Evolutionary conservation across 805 yeast genomes (phyloP).

Genomic region (Wickerhamomyces sydowiorum): DNA sequence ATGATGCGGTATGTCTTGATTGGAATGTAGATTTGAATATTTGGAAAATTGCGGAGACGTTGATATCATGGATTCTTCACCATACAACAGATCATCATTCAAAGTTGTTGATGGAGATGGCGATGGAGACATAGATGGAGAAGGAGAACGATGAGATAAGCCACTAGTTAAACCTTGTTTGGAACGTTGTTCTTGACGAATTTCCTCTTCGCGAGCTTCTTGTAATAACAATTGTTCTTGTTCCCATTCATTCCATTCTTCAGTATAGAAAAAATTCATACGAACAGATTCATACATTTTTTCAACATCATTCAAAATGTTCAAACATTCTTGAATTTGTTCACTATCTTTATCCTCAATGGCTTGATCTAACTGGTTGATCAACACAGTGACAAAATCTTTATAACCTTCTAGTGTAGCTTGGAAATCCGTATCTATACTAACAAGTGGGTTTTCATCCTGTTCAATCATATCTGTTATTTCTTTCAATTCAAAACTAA

Average conservation of each 20-base stretch:
- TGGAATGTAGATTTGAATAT: background rate
- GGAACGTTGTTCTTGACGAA: too few relatives aligned
- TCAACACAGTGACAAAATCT: constrained; percentile 49
- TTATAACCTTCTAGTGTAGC: constrained; percentile 46
- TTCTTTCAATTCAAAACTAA: constrained; percentile 55
- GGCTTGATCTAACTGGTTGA: constrained; percentile 52
- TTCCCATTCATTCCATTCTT: constrained; percentile 18
- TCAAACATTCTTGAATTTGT: constrained; percentile 60
- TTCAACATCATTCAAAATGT: constrained; percentile 64
- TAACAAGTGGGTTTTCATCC: constrained; percentile 14
- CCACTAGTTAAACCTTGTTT: too few relatives aligned
- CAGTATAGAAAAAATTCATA: constrained; percentile 27
- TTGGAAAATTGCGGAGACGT: background rate
- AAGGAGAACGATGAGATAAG: background rate
- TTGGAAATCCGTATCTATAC: constrained; percentile 28
- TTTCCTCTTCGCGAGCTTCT: constrained; percentile 7
- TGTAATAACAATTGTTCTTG: constrained; percentile 1
- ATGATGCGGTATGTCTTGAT: background rate
- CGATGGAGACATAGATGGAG: background rate
- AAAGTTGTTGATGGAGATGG: background rate
- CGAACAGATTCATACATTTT: constrained; percentile 62
- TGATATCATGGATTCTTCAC: constrained; percentile 5
- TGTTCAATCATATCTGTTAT: constrained; percentile 24
- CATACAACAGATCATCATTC: constrained; percentile 1
- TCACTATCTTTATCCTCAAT: constrained; percentile 48